phyloP scores from a whole-genome alignment of 768 basidiomycete species.

The Serendipita indica region DNA sequence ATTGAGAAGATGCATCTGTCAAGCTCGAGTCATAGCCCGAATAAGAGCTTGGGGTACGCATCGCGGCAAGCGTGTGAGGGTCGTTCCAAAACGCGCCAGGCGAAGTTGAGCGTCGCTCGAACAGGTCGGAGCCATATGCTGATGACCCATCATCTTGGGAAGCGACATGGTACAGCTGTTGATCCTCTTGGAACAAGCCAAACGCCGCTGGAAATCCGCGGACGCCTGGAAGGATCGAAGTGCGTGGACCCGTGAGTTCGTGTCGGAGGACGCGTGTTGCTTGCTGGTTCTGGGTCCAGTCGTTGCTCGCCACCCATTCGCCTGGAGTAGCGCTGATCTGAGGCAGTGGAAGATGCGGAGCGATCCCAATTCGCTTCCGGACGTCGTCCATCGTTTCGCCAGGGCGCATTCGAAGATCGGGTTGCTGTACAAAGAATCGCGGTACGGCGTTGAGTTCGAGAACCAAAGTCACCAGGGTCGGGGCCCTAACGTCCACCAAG shows the following conservation, averaged over 20 bases:
- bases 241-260: constrained; percentile 40
- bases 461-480: constrained; percentile 36
- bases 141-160: background rate
- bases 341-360: constrained; percentile 11
- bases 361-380: constrained; percentile 15
- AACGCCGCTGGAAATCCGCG: background rate
- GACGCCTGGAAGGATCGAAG: constrained; percentile 2
- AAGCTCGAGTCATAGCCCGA: background rate
- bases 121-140: background rate
- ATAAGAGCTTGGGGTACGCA: background rate
- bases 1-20: background rate
- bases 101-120: background rate
- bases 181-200: background rate
- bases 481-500: constrained; percentile 25
- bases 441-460: constrained; percentile 31
- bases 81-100: background rate
- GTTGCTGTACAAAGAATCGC: constrained; percentile 50
- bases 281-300: constrained; percentile 67
- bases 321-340: constrained; percentile 20
- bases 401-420: constrained; percentile 55
- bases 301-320: constrained; percentile 48
- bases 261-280: constrained; percentile 51
- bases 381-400: constrained; percentile 28
- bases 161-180: background rate
- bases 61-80: background rate